Conservation (phyloP, 805 yeast genomes). For the Wickerhamia fluorescens region DNA sequence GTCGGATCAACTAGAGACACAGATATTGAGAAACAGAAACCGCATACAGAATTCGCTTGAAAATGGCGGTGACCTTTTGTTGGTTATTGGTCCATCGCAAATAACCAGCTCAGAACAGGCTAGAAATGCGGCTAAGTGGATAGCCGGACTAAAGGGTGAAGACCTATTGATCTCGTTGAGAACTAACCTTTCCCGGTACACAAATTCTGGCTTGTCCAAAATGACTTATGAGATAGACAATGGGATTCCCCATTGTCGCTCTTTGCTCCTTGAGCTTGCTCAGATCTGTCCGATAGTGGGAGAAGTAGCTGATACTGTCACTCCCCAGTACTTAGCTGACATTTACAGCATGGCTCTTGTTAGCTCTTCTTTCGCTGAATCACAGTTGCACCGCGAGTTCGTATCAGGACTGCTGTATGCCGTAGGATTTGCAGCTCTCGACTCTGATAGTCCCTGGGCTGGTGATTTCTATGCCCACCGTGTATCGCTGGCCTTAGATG, state of each 20-base stretch:
- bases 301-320: constrained; percentile 39
- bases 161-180: constrained; percentile 26
- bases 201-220: constrained; percentile 6
- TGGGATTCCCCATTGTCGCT: constrained; percentile 38
- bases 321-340: constrained; percentile 46
- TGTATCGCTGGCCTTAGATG: constrained; percentile 36
- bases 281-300: constrained; percentile 40
- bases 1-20: constrained; percentile 16
- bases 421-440: constrained; percentile 38
- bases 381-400: constrained; percentile 44
- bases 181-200: constrained; percentile 27
- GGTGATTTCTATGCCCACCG: too few species aligned
- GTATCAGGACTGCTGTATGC: constrained; percentile 46
- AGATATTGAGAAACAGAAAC: constrained; percentile 25
- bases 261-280: constrained; percentile 33
- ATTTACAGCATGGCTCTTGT: constrained; percentile 39
- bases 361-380: constrained; percentile 37
- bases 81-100: constrained; percentile 34
- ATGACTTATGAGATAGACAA: constrained; percentile 27
- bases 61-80: constrained; percentile 12
- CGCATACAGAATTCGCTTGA: constrained; percentile 1
- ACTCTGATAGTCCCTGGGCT: too few species aligned
- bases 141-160: constrained; percentile 8
- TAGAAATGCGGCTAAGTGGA: constrained; percentile 37
- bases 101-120: constrained; percentile 26